phyloP scores from a whole-genome alignment of 257 asterid species.

The Lycium ferocissimum region DNA sequence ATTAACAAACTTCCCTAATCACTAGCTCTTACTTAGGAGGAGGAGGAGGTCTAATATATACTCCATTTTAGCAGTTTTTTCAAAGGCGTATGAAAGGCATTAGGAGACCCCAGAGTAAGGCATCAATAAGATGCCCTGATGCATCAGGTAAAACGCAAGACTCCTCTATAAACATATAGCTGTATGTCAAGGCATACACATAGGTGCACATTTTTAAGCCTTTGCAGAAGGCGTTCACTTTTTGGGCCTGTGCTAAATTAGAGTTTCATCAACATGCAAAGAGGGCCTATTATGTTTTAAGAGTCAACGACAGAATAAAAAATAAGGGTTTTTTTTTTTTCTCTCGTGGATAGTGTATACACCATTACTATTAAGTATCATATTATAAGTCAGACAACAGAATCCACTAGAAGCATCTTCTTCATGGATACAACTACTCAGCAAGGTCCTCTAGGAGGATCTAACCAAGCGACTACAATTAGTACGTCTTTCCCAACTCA shows the following conservation, averaged over 20 bases:
- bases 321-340: background rate
- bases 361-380: background rate
- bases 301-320: background rate
- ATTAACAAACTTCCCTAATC: background rate
- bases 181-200: background rate
- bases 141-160: background rate
- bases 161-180: background rate
- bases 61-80: background rate
- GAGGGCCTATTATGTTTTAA: background rate
- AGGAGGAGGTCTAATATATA: background rate
- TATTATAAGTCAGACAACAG: background rate
- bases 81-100: background rate
- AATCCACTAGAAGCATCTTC: background rate
- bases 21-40: background rate
- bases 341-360: background rate
- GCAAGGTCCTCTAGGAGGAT: background rate
- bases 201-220: background rate
- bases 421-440: constrained; percentile 7
- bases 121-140: background rate
- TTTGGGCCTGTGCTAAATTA: background rate
- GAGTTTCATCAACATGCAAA: constrained; percentile 18
- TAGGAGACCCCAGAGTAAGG: constrained; percentile 9
- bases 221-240: background rate
- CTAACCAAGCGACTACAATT: background rate
- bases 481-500: background rate